Evolutionary conservation across 441 rosid species (phyloP), one percentile per base, ranked within the genome.

Genomic region (Pelargonium citronellum): DNA sequence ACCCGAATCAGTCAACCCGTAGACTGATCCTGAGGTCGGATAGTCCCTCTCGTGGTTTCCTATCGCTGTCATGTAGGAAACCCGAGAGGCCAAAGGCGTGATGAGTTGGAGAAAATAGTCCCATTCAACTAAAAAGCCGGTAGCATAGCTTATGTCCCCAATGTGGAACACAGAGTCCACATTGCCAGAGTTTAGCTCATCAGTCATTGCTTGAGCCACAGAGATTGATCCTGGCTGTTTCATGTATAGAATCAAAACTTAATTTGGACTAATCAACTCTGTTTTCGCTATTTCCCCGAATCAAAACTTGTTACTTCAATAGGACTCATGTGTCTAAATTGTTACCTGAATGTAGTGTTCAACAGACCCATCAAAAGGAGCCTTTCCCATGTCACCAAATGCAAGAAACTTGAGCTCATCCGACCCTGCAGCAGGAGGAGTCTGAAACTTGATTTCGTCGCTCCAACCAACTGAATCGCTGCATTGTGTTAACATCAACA

Each of bases 61-160:
- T 0, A 85, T 89, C 1, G 85, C 87, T 1, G 87, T 84, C 94
- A 87, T 85, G 83, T 87, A 89, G 71, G 87, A 20, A 66, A 87
- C 83, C 67, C 67, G 67, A 20, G 91, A 89, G 11, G 94, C 91
- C 69, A 85, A 1, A 12, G 87, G 91, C 15, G 6, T 67, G 43
- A 87, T 83, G 19, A 77, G 90, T 10, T 83, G 73, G 51, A 89
- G 90, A 73, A 89, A 89, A 75, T 58, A 89, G 60, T 89, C 91
- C 94, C 91, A 89, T 77, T 89, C 95, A 7, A 85, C 95, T 49
- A 85, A 73, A 67, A 87, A 89, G 2, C 95, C 95, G 0, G 95
- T 89, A 16, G 95, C 91, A 49, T 89, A 89, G 80, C 95, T 87
- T 69, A 89, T 87, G 73, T 87, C 95, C 72, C 95, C 95, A 57